Evolutionary conservation across 208 protist species (phyloP), one percentile per base, ranked within the genome.

Genomic region (Leishmania tropica): DNA sequence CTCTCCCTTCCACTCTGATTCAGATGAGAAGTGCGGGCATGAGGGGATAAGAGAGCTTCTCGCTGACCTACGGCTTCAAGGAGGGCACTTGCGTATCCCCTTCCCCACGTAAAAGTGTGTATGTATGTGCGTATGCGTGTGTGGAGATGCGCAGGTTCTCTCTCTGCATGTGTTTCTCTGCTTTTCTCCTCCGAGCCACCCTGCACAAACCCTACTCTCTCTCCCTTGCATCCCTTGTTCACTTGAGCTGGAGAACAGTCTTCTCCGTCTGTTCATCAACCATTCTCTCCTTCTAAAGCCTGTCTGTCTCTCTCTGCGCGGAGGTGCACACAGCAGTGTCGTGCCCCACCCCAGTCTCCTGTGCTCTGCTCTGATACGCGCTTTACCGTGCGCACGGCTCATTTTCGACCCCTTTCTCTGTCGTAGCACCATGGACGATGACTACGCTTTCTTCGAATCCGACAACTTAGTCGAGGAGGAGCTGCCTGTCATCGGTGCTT

Each of bases 381-480:
- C 68, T 73, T 71, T 7, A 73, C 1, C 6, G 68, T 2, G 6
- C 15, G 7, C 42, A 48, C 42, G 68, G n/a, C 68, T 21, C 68
- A 17, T 45, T 19, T 19, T 13, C 53, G 2, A 8, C 42, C 19
- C 37, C 2, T 37, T 35, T 47, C 31, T 48, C 17, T 2, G 2
- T n/a, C n/a, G 1, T 62, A 7, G 53, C 28, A 42, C 28, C 3
- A 83, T 83, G 72, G 80, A 83, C 53, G 64, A 70, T 54, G 64
- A 79, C 42, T 68, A 68, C 56, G 75, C n/a, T 17, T 68, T 78
- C 75, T 78, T 68, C 40, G 75, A 67, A 40, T 45, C 54, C 3
- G 56, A 78, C 75, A 67, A 62, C 40, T 1, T 78, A 21, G 53
- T 80, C 19, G 81, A 79, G 42, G 77, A 81, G 70, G 81, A 85